A percentile compares a stretch with the other conserved stretches of the same genome.
Conservation (phyloP, 805 yeast genomes). For the Kodamaea leandrae region DNA sequence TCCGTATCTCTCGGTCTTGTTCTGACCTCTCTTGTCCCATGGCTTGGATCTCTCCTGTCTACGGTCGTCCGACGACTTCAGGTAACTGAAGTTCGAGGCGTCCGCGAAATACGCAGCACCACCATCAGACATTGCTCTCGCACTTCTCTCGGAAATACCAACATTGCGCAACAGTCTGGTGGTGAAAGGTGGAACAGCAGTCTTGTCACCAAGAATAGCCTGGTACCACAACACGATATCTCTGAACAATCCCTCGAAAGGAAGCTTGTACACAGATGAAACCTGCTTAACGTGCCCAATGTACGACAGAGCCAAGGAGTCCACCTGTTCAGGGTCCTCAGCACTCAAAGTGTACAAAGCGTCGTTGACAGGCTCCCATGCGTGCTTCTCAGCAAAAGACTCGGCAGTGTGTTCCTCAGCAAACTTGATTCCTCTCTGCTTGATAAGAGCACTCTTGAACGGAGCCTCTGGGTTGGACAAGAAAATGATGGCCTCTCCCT, state of each 20-base stretch:
- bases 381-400: constrained; percentile 3
- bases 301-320: constrained; percentile 24
- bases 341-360: constrained; percentile 16
- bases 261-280: constrained; percentile 18
- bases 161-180: constrained; percentile 4
- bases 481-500: constrained; percentile 68
- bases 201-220: constrained; percentile 14
- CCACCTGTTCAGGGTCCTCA: constrained; percentile 17
- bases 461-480: constrained; percentile 54
- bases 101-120: constrained; percentile 14
- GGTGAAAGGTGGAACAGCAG: constrained; percentile 1
- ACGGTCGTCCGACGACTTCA: too few relatives aligned
- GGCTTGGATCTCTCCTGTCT: neutral
- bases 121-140: constrained; percentile 23
- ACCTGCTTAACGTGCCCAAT: constrained; percentile 31
- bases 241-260: constrained; percentile 24
- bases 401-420: constrained; percentile 31
- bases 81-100: constrained; percentile 9
- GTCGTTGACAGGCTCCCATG: constrained; percentile 30
- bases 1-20: constrained; percentile 9
- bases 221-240: constrained; percentile 31
- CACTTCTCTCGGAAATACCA: constrained; percentile 5
- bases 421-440: constrained; percentile 55
- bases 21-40: constrained; percentile 6
- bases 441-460: constrained; percentile 49